Base-by-base conservation (phyloP, 768 basidiomycete genomes). In the Lepiota subincarnata region DNA sequence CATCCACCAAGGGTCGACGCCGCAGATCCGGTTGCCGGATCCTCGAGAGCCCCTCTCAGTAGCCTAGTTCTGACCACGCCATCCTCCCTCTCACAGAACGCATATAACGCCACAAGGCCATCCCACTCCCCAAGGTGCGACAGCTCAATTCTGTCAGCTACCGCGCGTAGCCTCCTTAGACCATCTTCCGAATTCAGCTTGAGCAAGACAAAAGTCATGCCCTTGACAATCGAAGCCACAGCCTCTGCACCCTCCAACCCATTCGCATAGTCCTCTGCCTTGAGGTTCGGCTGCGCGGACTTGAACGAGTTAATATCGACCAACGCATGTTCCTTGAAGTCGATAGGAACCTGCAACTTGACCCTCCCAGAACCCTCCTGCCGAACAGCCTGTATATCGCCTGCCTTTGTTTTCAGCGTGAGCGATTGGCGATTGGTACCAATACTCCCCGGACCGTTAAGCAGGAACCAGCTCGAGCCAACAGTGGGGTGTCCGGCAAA, bases 401-500 rank as follows among this genome's bases (percentile, higher is more conserved):
- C 77, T 0, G 77, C 77, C 53, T 73, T 75, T 0, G 71, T 75
- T 39, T 60, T 67, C 45, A 76, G 62, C 1, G 63, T 71, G 42
- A 73, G 50, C 0, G 58, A 59, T 13, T 59, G 52, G 19, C 45
- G 37, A n/a, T 4, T 47, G 56, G 13, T 59, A 36, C 5, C 60
- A 59, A 35, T 53, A 34, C 41, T 53, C 57, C 19, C 50, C 12
- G 45, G 38, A 7, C 38, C 39, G 10, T 65, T 66, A 11, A 75
- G 61, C n/a, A 77, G 62, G 57, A 69, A 70, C 70, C 70, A 77
- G 6, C 73, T 72, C 7, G 73, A 62, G 4, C 77, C 74, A 20
- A 77, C 59, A 0, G 74, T 77, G 2, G 74, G 77, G 55, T 77
- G 74, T 4, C 74, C 75, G 10, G 77, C 75, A 46, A 77, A 77